Evolutionary conservation across 768 basidiomycete species (phyloP).

Genomic region (Gyrodon lividus): DNA sequence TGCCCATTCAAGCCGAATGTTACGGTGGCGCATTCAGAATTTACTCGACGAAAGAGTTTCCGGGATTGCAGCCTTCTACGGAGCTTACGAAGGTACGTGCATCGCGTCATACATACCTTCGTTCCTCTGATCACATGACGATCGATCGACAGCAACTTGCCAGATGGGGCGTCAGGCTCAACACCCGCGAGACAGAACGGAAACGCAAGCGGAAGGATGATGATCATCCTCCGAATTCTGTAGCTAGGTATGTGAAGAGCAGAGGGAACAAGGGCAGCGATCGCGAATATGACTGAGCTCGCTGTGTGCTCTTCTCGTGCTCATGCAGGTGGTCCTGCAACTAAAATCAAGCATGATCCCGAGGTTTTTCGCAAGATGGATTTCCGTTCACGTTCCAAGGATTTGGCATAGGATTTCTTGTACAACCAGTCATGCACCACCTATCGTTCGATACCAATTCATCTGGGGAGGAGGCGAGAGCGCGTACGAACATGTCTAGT

Average conservation of each 20-base stretch:
- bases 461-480: conserved; percentile 2
- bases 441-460: conserved; percentile 7
- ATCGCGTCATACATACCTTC: not conserved
- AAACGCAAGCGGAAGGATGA: conserved; percentile 34
- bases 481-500: not conserved
- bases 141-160: conserved; percentile 31
- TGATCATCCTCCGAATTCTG: conserved; percentile 5
- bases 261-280: conserved; percentile 17
- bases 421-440: conserved; percentile 13
- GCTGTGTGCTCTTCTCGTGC: not conserved
- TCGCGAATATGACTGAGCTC: conserved; percentile 25
- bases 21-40: conserved; percentile 67
- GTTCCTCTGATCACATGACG: conserved; percentile 2
- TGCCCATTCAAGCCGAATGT: conserved; percentile 58
- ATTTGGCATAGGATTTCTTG: conserved; percentile 8
- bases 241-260: conserved; percentile 1
- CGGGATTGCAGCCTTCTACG: conserved; percentile 66
- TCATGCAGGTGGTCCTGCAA: too few relatives aligned
- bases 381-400: conserved; percentile 7
- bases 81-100: conserved; percentile 59
- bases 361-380: conserved; percentile 7
- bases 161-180: conserved; percentile 34
- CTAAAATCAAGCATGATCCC: not conserved
- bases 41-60: conserved; percentile 74
- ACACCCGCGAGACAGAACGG: conserved; percentile 37